A percentile compares a stretch with the other conserved stretches of the same genome.
Conservation (phyloP, 805 yeast genomes). For the Isabelozyma pseudorhagii region DNA sequence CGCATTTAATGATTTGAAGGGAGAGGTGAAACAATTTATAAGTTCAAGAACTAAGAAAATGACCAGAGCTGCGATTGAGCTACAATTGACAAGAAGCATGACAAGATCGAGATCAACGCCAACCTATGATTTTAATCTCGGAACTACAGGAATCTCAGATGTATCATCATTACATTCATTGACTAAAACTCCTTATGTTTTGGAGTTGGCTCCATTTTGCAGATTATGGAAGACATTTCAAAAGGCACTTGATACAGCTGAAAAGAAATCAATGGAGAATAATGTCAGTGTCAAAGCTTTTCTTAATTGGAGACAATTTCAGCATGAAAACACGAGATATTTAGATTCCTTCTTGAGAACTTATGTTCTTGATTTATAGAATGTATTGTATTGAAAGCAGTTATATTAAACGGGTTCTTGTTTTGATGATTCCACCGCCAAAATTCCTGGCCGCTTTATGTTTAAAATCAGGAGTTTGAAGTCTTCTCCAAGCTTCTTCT, state of each 20-base stretch:
- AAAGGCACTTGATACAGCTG: slow-evolving; percentile 18
- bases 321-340: slow-evolving; percentile 12
- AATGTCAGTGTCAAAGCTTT: slow-evolving; percentile 21
- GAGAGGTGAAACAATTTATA: slow-evolving; percentile 16
- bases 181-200: slow-evolving; percentile 18
- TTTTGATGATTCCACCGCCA: slow-evolving; percentile 61
- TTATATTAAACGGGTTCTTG: slow-evolving; percentile 48
- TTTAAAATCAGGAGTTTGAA: slow-evolving; percentile 57
- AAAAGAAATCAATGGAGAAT: slow-evolving; percentile 10
- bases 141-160: slow-evolving; percentile 30
- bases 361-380: background rate
- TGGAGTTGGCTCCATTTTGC: slow-evolving; percentile 30
- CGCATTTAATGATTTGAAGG: slow-evolving; percentile 9
- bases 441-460: slow-evolving; percentile 68
- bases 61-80: slow-evolving; percentile 27
- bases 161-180: slow-evolving; percentile 25
- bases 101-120: slow-evolving; percentile 4
- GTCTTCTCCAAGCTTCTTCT: slow-evolving; percentile 82
- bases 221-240: slow-evolving; percentile 35
- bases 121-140: slow-evolving; percentile 9
- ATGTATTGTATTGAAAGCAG: background rate
- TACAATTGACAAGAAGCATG: slow-evolving; percentile 16
- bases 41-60: slow-evolving; percentile 33
- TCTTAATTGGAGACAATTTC: slow-evolving; percentile 35
- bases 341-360: slow-evolving; percentile 7